These are phyloP conservation scores for Trichoderma oligosporum DNA, from an alignment of 2,329 filamentous ascomycete species.

Conservation along the genomic window DNA sequence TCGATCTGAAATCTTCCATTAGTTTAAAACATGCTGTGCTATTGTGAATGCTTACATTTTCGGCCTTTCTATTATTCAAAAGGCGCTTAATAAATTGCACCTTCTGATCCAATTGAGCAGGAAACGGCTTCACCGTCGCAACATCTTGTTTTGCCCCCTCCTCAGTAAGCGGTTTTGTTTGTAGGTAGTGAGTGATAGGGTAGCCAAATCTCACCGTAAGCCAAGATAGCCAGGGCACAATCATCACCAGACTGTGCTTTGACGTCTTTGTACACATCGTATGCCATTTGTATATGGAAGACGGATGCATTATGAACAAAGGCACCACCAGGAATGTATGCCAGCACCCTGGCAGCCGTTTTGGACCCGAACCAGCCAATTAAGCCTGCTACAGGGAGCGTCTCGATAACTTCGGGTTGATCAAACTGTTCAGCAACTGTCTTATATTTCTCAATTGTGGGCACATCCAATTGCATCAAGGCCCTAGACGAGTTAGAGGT, in stretches of 20 bases:
- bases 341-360: constrained; percentile 1
- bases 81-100: not conserved
- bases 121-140: no score
- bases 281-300: not conserved
- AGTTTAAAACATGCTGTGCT: not conserved
- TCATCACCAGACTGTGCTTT: not conserved
- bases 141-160: no score
- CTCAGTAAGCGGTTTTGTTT: not conserved
- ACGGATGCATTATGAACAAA: not conserved
- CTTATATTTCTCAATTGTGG: no score
- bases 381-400: no score
- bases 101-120: not conserved
- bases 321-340: constrained; percentile 1
- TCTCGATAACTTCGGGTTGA: no score
- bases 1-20: not conserved
- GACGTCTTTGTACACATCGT: not conserved
- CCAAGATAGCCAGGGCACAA: not conserved
- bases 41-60: not conserved
- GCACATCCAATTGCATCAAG: no score
- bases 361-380: constrained; percentile 10
- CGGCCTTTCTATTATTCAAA: not conserved
- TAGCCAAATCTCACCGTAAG: not conserved
- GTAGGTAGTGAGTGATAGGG: not conserved
- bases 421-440: no score
- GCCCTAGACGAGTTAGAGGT: no score